Base-by-base conservation (phyloP, 2,329 filamentous ascomycete species). In the Aspergillus viridinutans region DNA sequence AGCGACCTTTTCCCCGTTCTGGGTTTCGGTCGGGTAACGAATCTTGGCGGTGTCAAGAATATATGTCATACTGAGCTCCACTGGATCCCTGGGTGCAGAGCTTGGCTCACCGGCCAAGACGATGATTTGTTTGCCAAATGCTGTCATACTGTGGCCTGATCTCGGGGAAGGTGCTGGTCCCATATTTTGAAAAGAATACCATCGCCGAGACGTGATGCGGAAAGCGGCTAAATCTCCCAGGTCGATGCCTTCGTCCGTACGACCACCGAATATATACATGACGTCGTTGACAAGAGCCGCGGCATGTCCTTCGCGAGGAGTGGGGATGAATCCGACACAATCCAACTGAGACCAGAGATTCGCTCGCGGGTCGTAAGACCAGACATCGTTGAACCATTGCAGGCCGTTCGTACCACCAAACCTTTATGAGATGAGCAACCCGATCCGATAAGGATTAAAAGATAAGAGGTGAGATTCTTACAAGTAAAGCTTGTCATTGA, bases 171-270 rank as follows among this genome's bases (percentile, higher is more conserved):
- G 94, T 1, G 92, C 95, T 3, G 92, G 92, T 0, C 94, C 94
- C 94, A 99, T 99, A 70, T 99, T 99, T 70, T 99, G 94, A 76
- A 99, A 99, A 38, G 94, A 99, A 73, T 97, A 99, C 94, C 94
- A 99, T 58, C 94, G 85, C 62, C 90, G 87, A 10, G 92, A 92
- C 0, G 88, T 85, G 65, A 90, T 90, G 51, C 86, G 82, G 74
- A 90, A 90, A 9, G 94, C 94, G 2, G 94, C 93, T 47, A 99
- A 81, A 73, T 99, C 94, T 35, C 93, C 94, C 3, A 99, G 79
- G 71, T 99, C 94, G 28, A 87, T 85, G 1, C 94, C 94, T 65
- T 97, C 92, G 69, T 97, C 91, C 0, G 92, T 97, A 58, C 94
- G 89, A 48, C 94, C 94, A 65, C 95, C 95, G 73, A 99, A 99